These are phyloP conservation scores for Umbelopsis isabellina DNA, from an alignment of 192 early-diverging fungal species.

Conservation along the genomic window DNA sequence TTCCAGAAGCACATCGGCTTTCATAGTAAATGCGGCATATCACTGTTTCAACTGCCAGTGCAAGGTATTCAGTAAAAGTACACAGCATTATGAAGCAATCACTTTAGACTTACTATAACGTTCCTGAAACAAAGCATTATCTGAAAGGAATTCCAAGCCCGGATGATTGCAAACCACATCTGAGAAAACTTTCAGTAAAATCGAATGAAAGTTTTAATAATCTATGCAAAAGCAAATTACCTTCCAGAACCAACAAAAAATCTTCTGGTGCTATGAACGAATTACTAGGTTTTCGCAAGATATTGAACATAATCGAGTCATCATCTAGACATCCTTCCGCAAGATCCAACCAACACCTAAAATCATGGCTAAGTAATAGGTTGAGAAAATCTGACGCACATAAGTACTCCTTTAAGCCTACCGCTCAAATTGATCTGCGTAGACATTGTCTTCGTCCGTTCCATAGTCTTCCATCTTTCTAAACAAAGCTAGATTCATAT, in stretches of 20 bases:
- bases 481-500: constrained; percentile 71
- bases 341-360: constrained; percentile 49
- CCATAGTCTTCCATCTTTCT: constrained; percentile 37
- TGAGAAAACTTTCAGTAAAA: background rate
- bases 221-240: constrained; percentile 1
- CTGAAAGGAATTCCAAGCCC: constrained; percentile 83
- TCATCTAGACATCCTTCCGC: constrained; percentile 46
- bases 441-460: constrained; percentile 26
- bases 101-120: constrained; percentile 68
- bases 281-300: constrained; percentile 51
- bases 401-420: constrained; percentile 35
- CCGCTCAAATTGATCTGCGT: constrained; percentile 35
- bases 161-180: constrained; percentile 86
- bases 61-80: background rate
- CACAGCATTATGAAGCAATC: background rate
- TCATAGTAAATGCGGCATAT: constrained; percentile 86
- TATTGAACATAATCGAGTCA: constrained; percentile 58
- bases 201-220: background rate
- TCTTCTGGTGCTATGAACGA: constrained; percentile 64
- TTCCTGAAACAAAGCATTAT: constrained; percentile 80
- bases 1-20: constrained; percentile 66
- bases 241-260: constrained; percentile 71
- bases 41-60: constrained; percentile 79
- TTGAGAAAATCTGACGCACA: constrained; percentile 41
- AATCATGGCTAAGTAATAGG: constrained; percentile 20